Evolutionary conservation across 441 rosid species (phyloP), one percentile per base, ranked within the genome.

Genomic region (Kokia cookei): DNA sequence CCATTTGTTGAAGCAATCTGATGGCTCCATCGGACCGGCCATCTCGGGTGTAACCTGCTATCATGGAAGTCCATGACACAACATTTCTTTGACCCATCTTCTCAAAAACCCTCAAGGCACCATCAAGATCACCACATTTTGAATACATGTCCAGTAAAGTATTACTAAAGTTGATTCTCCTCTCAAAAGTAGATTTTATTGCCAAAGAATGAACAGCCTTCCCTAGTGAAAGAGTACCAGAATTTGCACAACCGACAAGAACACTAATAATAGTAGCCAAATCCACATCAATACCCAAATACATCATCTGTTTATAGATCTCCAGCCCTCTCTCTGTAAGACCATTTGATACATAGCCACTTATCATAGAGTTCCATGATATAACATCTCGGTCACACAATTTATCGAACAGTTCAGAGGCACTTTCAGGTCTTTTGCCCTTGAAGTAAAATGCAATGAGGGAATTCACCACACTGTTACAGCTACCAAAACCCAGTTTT

Each of bases 21-120:
- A 87, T 87, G 70, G 90, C 91, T 26, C 70, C 85, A 76, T 82
- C 85, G 51, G 86, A 82, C 62, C 76, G 78, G 55, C 91, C 89
- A 81, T 83, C 84, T 51, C 91, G 85, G 72, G 88, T 85, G 75
- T 89, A 90, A 77, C 90, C 93, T 69, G 90, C 86, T 64, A 92
- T 89, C 92, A 90, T 79, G 0, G 90, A 84, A 80, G 93, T 92
- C 80, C 90, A 92, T 1, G 94, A 84, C 71, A 89, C 94, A 54
- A 86, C 86, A 84, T 70, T 86, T 80, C 73, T 82, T 58, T 84
- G 85, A 42, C 58, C 78, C 86, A 84, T 86, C 76, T 75, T 75
- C 24, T 37, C 78, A 72, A 92, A 92, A 75, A 90, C 92, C 59
- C 22, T 73, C 24, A 71, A 63, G 10, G 91, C 89, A 73, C 80